These are phyloP conservation scores for Rhamnella rubrinervis DNA, from an alignment of 331 rosid species.

Conservation along the genomic window DNA sequence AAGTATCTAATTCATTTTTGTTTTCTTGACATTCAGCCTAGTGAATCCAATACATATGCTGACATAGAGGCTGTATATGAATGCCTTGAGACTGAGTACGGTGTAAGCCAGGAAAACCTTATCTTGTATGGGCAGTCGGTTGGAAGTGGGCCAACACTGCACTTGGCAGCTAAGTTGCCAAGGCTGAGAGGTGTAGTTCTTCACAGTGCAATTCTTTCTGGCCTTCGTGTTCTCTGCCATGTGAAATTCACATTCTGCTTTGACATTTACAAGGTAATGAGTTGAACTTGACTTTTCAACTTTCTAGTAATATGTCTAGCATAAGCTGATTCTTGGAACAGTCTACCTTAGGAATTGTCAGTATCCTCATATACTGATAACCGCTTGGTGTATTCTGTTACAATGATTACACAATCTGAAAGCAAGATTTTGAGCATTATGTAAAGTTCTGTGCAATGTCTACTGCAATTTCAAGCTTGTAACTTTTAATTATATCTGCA, in stretches of 20 bases:
- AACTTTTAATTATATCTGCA: slow-evolving; percentile 39
- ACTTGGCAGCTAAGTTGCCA: slow-evolving; percentile 92
- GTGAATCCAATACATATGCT: slow-evolving; percentile 87
- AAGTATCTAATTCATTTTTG: neutral
- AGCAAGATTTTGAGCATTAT: slow-evolving; percentile 5
- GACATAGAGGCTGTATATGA: slow-evolving; percentile 96
- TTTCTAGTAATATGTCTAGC: neutral
- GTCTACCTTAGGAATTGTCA: neutral
- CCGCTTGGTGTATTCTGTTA: slow-evolving; percentile 1
- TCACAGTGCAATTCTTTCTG: slow-evolving; percentile 95
- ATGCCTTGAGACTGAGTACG: slow-evolving; percentile 87
- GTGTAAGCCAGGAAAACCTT: slow-evolving; percentile 92
- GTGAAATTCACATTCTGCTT: slow-evolving; percentile 84
- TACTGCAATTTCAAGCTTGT: slow-evolving; percentile 15
- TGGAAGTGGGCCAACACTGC: slow-evolving; percentile 98
- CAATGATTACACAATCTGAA: neutral
- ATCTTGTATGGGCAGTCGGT: slow-evolving; percentile 97
- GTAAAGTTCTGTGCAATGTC: slow-evolving; percentile 13
- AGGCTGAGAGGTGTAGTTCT: slow-evolving; percentile 91
- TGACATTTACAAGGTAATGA: slow-evolving; percentile 86
- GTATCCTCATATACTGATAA: neutral
- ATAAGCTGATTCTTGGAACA: neutral
- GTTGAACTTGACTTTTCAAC: neutral
- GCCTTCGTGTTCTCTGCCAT: slow-evolving; percentile 94
- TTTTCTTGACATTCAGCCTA: slow-evolving; percentile 62